Percentiles rank a stretch among this genome's conserved stretches.
Evolutionary conservation across 2,329 filamentous ascomycete genomes (phyloP).

Genomic region (Hypocrella siamensis): DNA sequence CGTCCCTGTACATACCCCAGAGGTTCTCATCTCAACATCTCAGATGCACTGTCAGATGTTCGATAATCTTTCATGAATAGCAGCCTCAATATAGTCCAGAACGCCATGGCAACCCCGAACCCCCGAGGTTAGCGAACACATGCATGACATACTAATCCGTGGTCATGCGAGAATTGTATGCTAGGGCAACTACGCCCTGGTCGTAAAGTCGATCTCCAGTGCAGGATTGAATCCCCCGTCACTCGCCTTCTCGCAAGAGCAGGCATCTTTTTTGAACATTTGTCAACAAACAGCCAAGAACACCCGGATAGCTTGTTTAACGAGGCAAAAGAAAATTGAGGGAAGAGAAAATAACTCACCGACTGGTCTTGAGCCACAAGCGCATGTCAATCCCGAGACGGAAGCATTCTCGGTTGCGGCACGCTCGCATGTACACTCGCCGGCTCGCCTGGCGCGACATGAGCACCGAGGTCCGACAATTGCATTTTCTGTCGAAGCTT

Average conservation of each 20-base stretch:
- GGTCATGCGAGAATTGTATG: background rate
- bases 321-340: no score
- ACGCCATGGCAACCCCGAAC: background rate
- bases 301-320: background rate
- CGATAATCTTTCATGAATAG: background rate
- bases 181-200: slow-evolving; percentile 28
- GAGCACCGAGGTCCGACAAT: slow-evolving; percentile 62
- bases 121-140: background rate
- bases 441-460: slow-evolving; percentile 66
- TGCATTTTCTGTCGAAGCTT: slow-evolving; percentile 59
- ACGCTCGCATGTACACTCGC: slow-evolving; percentile 68
- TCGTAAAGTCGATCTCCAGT: slow-evolving; percentile 80
- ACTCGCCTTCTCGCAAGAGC: slow-evolving; percentile 68
- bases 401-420: slow-evolving; percentile 53
- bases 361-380: slow-evolving; percentile 60
- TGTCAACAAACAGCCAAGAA: slow-evolving; percentile 4
- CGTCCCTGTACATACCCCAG: no score
- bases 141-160: background rate
- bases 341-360: slow-evolving; percentile 30
- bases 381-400: slow-evolving; percentile 45
- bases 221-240: slow-evolving; percentile 43
- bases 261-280: slow-evolving; percentile 33
- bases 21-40: background rate
- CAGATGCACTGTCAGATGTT: background rate
- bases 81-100: background rate